Conservation (phyloP, 306 rosid genomes). For the Citrullus amarus region DNA sequence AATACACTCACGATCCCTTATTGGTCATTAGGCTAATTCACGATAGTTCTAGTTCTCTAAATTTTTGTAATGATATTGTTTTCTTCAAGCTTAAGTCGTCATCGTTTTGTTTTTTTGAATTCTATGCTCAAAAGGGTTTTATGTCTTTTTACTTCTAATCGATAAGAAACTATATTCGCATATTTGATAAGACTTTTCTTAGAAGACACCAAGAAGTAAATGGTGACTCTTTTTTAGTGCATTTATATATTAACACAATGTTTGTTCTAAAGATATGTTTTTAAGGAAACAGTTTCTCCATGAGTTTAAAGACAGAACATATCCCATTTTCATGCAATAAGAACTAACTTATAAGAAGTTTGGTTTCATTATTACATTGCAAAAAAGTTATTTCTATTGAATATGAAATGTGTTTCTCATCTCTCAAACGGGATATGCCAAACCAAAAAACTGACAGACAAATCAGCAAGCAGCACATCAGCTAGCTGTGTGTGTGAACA, state of each 20-base stretch:
- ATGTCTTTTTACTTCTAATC: neutral
- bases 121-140: neutral
- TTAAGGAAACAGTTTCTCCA: neutral
- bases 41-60: too few species aligned
- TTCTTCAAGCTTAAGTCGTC: neutral
- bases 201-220: neutral
- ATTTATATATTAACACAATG: neutral
- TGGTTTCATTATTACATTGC: neutral
- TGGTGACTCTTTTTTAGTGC: neutral
- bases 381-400: neutral
- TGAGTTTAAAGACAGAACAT: neutral
- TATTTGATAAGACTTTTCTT: neutral
- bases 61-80: too few species aligned
- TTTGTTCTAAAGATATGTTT: neutral
- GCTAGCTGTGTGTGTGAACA: neutral
- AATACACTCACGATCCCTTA: too few species aligned
- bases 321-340: neutral
- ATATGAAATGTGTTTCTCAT: neutral
- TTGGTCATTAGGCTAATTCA: too few species aligned
- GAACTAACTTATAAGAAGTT: neutral
- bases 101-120: neutral
- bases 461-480: neutral
- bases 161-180: neutral
- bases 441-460: neutral
- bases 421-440: neutral